phyloP scores from a whole-genome alignment of 1,284 basidiomycete genomes.

The Butyriboletus appendiculatus region DNA sequence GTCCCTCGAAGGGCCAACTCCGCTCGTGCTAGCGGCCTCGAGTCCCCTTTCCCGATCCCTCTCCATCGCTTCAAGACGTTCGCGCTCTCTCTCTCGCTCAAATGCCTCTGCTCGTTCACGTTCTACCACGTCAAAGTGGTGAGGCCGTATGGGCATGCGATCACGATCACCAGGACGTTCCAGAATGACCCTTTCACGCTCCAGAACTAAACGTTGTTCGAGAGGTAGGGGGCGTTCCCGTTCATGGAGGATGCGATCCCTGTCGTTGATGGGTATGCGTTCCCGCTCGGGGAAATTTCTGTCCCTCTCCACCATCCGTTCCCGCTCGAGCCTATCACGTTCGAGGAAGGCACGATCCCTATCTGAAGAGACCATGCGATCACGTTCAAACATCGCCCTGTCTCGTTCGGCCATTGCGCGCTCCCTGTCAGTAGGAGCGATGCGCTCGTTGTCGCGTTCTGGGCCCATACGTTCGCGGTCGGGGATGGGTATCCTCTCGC shows the following conservation, averaged over 20 bases:
- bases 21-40: slow-evolving; percentile 1
- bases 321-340: slow-evolving; percentile 25
- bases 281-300: slow-evolving; percentile 23
- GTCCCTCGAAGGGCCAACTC: slow-evolving; percentile 18
- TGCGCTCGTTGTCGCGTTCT: slow-evolving; percentile 25
- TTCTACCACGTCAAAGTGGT: slow-evolving; percentile 26
- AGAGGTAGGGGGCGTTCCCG: slow-evolving; percentile 26
- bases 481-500: slow-evolving; percentile 25
- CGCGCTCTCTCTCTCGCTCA: slow-evolving; percentile 31
- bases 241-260: slow-evolving; percentile 26
- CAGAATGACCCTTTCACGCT: slow-evolving; percentile 22
- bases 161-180: slow-evolving; percentile 28
- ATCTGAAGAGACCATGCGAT: slow-evolving; percentile 22
- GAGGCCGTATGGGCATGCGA: slow-evolving; percentile 23
- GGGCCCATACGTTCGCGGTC: slow-evolving; percentile 29
- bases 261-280: slow-evolving; percentile 21
- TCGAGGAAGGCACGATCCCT: slow-evolving; percentile 24
- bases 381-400: slow-evolving; percentile 25
- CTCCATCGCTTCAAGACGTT: slow-evolving; percentile 26
- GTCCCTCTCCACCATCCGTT: slow-evolving; percentile 27
- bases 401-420: slow-evolving; percentile 29
- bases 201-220: slow-evolving; percentile 18
- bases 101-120: slow-evolving; percentile 28
- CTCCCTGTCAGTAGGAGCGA: slow-evolving; percentile 20
- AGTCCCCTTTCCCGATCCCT: slow-evolving; percentile 27